These are phyloP conservation scores for Pelargonium citronellum DNA, from an alignment of 441 rosid species.

Conservation along the genomic window DNA sequence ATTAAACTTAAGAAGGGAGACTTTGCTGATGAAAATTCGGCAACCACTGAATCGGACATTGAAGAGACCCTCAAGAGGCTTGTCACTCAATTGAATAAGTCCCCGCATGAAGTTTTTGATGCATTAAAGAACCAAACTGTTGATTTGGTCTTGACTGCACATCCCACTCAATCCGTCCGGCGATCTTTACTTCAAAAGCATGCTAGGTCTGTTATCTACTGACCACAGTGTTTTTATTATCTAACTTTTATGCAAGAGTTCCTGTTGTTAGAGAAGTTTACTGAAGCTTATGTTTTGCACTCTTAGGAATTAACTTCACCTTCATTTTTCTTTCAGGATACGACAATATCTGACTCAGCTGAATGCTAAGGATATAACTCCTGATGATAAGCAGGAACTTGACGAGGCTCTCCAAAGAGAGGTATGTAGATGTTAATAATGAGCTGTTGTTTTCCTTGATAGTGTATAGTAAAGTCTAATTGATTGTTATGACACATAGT, in stretches of 20 bases:
- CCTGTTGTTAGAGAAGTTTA: too few relatives aligned
- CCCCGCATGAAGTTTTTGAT: slow-evolving; percentile 39
- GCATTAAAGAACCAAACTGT: slow-evolving; percentile 95
- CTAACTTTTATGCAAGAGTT: too few relatives aligned
- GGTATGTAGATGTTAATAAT: slow-evolving; percentile 31
- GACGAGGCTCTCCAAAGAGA: slow-evolving; percentile 91
- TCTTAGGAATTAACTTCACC: too few relatives aligned
- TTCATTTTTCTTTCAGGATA: background rate
- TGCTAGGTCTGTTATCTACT: background rate
- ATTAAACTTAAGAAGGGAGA: slow-evolving; percentile 81
- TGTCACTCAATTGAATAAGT: slow-evolving; percentile 63
- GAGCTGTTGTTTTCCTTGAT: too few relatives aligned
- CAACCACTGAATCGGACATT: slow-evolving; percentile 57
- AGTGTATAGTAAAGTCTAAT: too few relatives aligned
- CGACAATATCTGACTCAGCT: background rate
- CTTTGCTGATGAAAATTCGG: slow-evolving; percentile 72
- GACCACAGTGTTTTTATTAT: too few relatives aligned
- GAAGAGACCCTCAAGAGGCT: slow-evolving; percentile 76
- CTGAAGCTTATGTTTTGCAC: too few relatives aligned
- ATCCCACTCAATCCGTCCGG: slow-evolving; percentile 90
- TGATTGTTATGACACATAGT: background rate
- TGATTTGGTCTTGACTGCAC: slow-evolving; percentile 96
- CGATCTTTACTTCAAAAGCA: slow-evolving; percentile 85
- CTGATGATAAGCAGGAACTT: slow-evolving; percentile 92
- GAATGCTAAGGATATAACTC: slow-evolving; percentile 25